phyloP scores from a whole-genome alignment of 495 filamentous ascomycete species.

The Annulohypoxylon stygium region DNA sequence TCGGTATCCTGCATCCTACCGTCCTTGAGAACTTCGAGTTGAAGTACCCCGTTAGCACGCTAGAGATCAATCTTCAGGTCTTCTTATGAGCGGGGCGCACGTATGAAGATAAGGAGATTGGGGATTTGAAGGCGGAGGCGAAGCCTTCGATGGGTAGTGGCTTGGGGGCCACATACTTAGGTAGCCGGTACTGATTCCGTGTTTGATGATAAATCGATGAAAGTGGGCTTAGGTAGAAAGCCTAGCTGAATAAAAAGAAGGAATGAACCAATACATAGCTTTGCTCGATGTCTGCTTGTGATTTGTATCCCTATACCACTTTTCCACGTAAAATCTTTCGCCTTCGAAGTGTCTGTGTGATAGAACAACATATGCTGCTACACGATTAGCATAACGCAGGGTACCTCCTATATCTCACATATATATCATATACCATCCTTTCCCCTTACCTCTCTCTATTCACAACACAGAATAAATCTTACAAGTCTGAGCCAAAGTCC shows the following conservation, averaged over 20 bases:
- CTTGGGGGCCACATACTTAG: background rate
- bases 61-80: slow-evolving; percentile 95
- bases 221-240: background rate
- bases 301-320: background rate
- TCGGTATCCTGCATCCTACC: slow-evolving; percentile 93
- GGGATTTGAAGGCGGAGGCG: background rate
- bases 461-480: slow-evolving; percentile 23
- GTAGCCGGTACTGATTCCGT: too few species aligned
- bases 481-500: slow-evolving; percentile 17
- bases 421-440: background rate
- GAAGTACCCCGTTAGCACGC: slow-evolving; percentile 90
- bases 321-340: background rate
- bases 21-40: slow-evolving; percentile 95
- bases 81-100: slow-evolving; percentile 73
- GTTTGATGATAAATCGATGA: background rate
- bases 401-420: background rate
- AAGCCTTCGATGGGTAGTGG: background rate
- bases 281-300: background rate
- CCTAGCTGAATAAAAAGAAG: slow-evolving; percentile 6
- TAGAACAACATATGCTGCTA: background rate
- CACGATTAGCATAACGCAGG: background rate
- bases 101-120: background rate
- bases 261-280: background rate
- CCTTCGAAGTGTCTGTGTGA: background rate
- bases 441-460: slow-evolving; percentile 1